Evolutionary conservation across 352 stramenopile species (phyloP).

Genomic region (Phytopythium litorale): DNA sequence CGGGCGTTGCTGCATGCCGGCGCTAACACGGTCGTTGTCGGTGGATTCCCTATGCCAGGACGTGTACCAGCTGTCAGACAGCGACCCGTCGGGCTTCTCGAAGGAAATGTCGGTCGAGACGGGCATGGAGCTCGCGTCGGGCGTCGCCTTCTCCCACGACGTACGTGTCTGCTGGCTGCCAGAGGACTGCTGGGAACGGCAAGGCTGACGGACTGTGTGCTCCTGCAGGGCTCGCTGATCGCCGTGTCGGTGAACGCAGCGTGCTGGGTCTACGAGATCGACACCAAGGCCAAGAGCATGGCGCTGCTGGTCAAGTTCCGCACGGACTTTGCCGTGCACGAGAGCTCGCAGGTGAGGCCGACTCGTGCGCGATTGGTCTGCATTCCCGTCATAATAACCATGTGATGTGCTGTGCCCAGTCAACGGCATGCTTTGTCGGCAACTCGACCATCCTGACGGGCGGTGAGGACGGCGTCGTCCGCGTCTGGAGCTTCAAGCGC

Average conservation of each 20-base stretch:
- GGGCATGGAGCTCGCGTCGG: slow-evolving; percentile 64
- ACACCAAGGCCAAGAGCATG: slow-evolving; percentile 52
- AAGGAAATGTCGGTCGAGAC: slow-evolving; percentile 73
- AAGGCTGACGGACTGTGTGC: background rate
- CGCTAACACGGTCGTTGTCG: background rate
- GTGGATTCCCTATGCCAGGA: slow-evolving; percentile 26
- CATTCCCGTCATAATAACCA: background rate
- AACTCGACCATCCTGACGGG: slow-evolving; percentile 74
- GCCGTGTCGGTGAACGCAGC: slow-evolving; percentile 69
- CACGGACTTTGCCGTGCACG: slow-evolving; percentile 69
- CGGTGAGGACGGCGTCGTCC: slow-evolving; percentile 78
- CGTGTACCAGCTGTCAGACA: slow-evolving; percentile 66
- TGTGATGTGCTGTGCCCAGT: slow-evolving; percentile 20
- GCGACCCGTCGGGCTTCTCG: slow-evolving; percentile 56
- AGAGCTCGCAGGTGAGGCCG: slow-evolving; percentile 51
- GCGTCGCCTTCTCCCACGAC: slow-evolving; percentile 73
- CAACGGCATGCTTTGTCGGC: slow-evolving; percentile 73
- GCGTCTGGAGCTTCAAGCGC: slow-evolving; percentile 56
- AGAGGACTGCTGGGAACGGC: too few relatives aligned
- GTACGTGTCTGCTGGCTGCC: slow-evolving; percentile 10
- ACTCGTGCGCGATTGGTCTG: background rate
- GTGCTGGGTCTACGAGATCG: slow-evolving; percentile 77
- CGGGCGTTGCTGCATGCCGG: background rate
- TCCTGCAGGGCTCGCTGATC: slow-evolving; percentile 47
- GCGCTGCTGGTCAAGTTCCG: slow-evolving; percentile 75